Conservation (phyloP, 164 flowering plant species). For the Macadamia integrifolia region DNA sequence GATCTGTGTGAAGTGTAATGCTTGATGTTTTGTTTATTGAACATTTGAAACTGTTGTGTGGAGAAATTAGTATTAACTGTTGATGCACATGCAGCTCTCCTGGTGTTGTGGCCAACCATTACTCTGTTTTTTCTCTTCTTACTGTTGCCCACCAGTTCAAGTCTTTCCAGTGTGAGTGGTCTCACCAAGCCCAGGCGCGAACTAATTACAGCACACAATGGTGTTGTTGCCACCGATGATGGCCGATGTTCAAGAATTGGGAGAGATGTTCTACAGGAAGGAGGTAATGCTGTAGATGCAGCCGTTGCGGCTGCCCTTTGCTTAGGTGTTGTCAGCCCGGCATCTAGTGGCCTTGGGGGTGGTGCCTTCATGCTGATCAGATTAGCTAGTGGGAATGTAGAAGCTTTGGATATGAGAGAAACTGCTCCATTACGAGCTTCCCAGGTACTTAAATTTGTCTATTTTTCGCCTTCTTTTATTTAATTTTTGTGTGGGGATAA, state of each 20-base stretch:
- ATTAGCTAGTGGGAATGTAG: slow-evolving; percentile 29
- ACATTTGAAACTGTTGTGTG: background rate
- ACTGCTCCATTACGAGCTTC: slow-evolving; percentile 55
- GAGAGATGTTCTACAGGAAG: slow-evolving; percentile 34
- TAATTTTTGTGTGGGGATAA: too few relatives aligned
- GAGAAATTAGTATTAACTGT: background rate
- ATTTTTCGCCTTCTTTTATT: too few relatives aligned
- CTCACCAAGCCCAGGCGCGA: slow-evolving; percentile 15
- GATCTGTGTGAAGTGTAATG: background rate
- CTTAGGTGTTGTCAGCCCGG: slow-evolving; percentile 62
- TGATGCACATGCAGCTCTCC: slow-evolving; percentile 5
- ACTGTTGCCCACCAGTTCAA: slow-evolving; percentile 11
- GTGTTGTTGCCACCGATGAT: slow-evolving; percentile 61
- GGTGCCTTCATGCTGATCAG: slow-evolving; percentile 58
- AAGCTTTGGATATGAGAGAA: slow-evolving; percentile 63
- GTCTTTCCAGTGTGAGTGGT: background rate
- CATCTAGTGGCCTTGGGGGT: slow-evolving; percentile 73
- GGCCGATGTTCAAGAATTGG: slow-evolving; percentile 57
- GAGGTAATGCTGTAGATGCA: slow-evolving; percentile 71
- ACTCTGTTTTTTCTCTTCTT: slow-evolving; percentile 1
- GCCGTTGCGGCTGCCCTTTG: slow-evolving; percentile 59
- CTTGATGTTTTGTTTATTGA: background rate
- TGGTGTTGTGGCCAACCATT: slow-evolving; percentile 10
- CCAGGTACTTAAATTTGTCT: slow-evolving; percentile 24
- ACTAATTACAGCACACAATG: slow-evolving; percentile 23